Percentiles rank a stretch among this genome's conserved stretches.
phyloP scores from a whole-genome alignment of 805 yeast genomes.

The Metschnikowia orientalis region DNA sequence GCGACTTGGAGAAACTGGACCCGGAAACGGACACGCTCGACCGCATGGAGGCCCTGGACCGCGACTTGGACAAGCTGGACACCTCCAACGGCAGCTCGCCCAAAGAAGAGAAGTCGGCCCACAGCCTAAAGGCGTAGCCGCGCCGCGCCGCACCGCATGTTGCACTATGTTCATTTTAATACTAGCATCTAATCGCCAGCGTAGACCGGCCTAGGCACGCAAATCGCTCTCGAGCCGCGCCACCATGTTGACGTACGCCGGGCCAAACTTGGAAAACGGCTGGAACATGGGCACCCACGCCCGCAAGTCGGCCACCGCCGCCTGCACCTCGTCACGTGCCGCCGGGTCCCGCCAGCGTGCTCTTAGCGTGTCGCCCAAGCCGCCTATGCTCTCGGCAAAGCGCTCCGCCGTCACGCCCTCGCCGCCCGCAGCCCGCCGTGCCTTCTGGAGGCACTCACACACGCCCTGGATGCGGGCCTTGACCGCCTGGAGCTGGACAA shows the following conservation, averaged over 20 bases:
- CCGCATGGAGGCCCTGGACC: no score
- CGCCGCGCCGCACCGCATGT: no score
- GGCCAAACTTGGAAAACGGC: slow-evolving; percentile 47
- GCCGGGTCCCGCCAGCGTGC: slow-evolving; percentile 26
- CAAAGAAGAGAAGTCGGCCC: no score
- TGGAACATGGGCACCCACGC: slow-evolving; percentile 51
- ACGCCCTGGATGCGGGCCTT: slow-evolving; percentile 46
- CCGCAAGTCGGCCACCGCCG: slow-evolving; percentile 45
- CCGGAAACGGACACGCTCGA: no score
- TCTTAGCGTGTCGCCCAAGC: slow-evolving; percentile 43
- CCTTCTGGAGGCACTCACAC: slow-evolving; percentile 38
- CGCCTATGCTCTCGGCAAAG: slow-evolving; percentile 33
- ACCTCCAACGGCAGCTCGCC: no score
- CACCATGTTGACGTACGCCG: slow-evolving; percentile 47
- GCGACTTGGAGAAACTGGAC: slow-evolving; percentile 21
- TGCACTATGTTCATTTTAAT: no score
- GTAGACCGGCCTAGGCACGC: background rate
- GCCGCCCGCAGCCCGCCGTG: slow-evolving; percentile 11
- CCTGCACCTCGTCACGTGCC: slow-evolving; percentile 30
- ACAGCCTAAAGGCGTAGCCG: no score
- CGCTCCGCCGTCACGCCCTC: slow-evolving; percentile 14
- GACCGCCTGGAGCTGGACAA: slow-evolving; percentile 42
- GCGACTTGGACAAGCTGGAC: no score
- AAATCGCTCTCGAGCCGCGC: slow-evolving; percentile 29
- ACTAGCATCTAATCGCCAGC: no score